A percentile compares a stretch with the other conserved stretches of the same genome.
phyloP scores from a whole-genome alignment of 768 basidiomycete species.

The Tulasnella sp. region DNA sequence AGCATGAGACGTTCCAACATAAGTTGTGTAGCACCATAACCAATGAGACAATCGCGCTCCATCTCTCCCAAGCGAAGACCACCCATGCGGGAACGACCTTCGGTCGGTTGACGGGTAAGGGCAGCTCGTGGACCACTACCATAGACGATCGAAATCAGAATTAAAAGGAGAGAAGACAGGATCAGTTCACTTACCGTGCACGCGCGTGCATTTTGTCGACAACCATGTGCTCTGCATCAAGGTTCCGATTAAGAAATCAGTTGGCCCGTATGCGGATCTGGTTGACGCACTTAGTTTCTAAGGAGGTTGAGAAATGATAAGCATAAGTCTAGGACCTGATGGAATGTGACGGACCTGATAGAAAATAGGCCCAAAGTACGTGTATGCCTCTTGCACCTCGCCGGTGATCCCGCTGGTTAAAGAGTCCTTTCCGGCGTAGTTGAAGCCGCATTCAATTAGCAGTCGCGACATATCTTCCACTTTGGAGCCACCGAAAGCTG shows the following conservation, averaged over 20 bases:
- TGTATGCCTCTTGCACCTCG: constrained; percentile 90
- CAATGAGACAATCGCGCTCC: constrained; percentile 98
- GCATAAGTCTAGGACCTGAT: constrained; percentile 5
- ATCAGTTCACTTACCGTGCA: constrained; percentile 50
- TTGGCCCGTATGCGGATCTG: background rate
- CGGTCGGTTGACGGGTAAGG: constrained; percentile 93
- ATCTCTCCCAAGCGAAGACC: constrained; percentile 96
- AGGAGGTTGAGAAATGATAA: constrained; percentile 4
- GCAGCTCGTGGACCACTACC: constrained; percentile 88
- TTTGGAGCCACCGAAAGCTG: constrained; percentile 96
- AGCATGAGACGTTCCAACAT: constrained; percentile 97
- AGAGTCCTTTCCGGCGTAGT: constrained; percentile 98
- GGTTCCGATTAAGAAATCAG: background rate
- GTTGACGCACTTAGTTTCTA: constrained; percentile 81
- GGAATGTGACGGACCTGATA: constrained; percentile 56
- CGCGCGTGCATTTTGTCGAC: constrained; percentile 99
- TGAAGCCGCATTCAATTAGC: constrained; percentile 89
- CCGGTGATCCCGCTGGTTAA: constrained; percentile 97
- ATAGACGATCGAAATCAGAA: constrained; percentile 16
- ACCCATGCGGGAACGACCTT: constrained; percentile 95
- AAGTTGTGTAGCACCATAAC: constrained; percentile 94
- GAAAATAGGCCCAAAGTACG: constrained; percentile 98
- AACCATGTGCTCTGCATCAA: constrained; percentile 74
- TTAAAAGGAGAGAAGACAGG: background rate
- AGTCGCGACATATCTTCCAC: constrained; percentile 99